phyloP scores from a whole-genome alignment of 805 yeast genomes.

The Danielia oregonensis region DNA sequence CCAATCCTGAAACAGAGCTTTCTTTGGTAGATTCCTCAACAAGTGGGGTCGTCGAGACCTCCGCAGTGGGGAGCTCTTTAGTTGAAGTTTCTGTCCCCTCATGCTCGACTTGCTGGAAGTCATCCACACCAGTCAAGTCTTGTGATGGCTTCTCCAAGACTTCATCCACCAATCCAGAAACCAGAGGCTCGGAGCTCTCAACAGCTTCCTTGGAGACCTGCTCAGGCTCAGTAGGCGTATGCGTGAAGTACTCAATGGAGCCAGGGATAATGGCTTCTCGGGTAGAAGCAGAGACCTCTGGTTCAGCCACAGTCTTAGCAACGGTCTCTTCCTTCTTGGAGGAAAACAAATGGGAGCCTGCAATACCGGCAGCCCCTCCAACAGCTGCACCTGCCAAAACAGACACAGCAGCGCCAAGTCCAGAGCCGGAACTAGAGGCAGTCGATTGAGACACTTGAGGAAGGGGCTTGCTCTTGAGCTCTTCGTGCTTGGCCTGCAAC shows the following conservation, averaged over 20 bases:
- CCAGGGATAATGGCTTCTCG: not conserved
- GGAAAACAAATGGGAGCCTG: slow-evolving; percentile 3
- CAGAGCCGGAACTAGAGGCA: not conserved
- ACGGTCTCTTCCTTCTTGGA: not conserved
- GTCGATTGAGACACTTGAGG: not conserved
- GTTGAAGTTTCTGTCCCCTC: slow-evolving; percentile 24
- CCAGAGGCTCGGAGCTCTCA: not conserved
- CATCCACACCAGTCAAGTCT: slow-evolving; percentile 25
- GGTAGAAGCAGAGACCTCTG: no score
- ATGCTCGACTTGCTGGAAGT: slow-evolving; percentile 2
- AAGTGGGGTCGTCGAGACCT: slow-evolving; percentile 7
- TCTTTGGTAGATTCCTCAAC: no score
- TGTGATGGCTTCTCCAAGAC: slow-evolving; percentile 24
- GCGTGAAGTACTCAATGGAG: not conserved
- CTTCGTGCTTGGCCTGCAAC: slow-evolving; percentile 2
- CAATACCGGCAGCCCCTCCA: slow-evolving; percentile 15
- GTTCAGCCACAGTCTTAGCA: not conserved
- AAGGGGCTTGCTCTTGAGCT: not conserved
- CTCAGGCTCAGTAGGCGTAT: not conserved
- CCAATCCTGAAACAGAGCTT: slow-evolving; percentile 11
- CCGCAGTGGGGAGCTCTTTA: slow-evolving; percentile 28
- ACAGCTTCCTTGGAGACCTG: not conserved
- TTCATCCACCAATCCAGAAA: slow-evolving; percentile 22
- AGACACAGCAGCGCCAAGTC: slow-evolving; percentile 10
- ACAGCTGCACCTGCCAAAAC: slow-evolving; percentile 17